Percentiles rank a stretch among this genome's conserved stretches.
These are phyloP conservation scores for Penicillium paxilli DNA, from an alignment of 495 filamentous ascomycete genomes.

Conservation along the genomic window DNA sequence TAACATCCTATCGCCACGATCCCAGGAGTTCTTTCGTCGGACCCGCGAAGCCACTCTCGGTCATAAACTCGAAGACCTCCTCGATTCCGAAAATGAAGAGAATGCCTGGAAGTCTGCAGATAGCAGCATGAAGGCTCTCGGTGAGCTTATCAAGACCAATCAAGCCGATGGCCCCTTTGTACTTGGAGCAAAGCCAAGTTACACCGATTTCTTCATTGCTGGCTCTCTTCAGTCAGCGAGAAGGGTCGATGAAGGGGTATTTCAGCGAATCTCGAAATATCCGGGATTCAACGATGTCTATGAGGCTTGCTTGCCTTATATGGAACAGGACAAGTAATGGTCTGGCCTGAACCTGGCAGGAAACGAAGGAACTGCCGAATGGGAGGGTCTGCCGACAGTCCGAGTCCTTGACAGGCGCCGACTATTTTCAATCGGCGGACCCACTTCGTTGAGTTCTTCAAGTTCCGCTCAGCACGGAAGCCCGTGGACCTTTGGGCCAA, in stretches of 20 bases:
- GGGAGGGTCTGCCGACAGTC: neutral
- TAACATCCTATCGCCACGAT: slow-evolving; percentile 36
- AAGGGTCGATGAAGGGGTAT: slow-evolving; percentile 36
- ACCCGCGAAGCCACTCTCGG: slow-evolving; percentile 36
- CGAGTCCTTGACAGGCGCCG: neutral
- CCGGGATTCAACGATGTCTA: slow-evolving; percentile 34
- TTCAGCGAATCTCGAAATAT: slow-evolving; percentile 27
- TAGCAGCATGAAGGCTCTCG: slow-evolving; percentile 22
- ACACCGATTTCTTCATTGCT: slow-evolving; percentile 41
- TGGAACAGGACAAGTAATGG: slow-evolving; percentile 34
- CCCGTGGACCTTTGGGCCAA: neutral
- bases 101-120: slow-evolving; percentile 24
- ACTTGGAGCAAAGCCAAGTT: slow-evolving; percentile 29
- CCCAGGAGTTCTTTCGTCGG: slow-evolving; percentile 40
- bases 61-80: slow-evolving; percentile 34
- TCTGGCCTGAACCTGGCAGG: too few relatives aligned
- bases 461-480: neutral
- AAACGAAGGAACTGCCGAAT: neutral
- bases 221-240: slow-evolving; percentile 34
- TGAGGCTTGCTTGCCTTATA: slow-evolving; percentile 36
- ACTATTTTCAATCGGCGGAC: neutral
- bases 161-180: slow-evolving; percentile 39
- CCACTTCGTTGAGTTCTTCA: neutral
- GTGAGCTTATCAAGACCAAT: slow-evolving; percentile 33
- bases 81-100: slow-evolving; percentile 29